phyloP scores from a whole-genome alignment of 768 basidiomycete genomes.

The Russula olivacea region DNA sequence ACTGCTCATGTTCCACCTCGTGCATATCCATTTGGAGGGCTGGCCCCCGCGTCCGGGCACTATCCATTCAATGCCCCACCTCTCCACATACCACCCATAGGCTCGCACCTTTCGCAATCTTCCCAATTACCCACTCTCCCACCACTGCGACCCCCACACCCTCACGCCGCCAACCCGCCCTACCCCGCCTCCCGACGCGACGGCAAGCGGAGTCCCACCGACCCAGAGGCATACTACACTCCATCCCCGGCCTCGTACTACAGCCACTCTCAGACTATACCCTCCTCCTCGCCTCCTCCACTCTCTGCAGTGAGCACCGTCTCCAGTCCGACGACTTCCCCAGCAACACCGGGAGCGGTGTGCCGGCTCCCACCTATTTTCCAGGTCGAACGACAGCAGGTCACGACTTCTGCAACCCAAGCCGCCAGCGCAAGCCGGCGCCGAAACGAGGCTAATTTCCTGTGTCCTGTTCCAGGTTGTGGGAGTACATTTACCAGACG shows the following conservation, averaged over 20 bases:
- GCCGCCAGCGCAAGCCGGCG: conserved; percentile 84
- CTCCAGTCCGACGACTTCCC: conserved; percentile 21
- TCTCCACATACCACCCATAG: conserved; percentile 23
- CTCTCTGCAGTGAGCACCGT: conserved; percentile 21
- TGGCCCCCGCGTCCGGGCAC: conserved; percentile 32
- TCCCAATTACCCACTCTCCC: conserved; percentile 14
- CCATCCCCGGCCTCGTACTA: conserved; percentile 52
- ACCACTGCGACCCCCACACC: conserved; percentile 18
- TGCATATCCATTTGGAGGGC: conserved; percentile 22
- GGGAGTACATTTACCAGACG: conserved; percentile 59
- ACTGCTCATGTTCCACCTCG: conserved; percentile 21
- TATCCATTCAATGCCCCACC: conserved; percentile 32
- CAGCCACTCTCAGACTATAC: conserved; percentile 33
- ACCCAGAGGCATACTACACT: conserved; percentile 33
- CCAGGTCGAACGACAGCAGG: conserved; percentile 90
- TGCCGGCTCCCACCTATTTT: conserved; percentile 75
- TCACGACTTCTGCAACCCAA: conserved; percentile 92
- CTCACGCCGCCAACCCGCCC: conserved; percentile 22
- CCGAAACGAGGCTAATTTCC: conserved; percentile 86
- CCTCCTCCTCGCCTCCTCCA: conserved; percentile 22
- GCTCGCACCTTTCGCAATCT: conserved; percentile 8
- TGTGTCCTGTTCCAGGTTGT: conserved; percentile 39
- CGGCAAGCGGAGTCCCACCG: conserved; percentile 30
- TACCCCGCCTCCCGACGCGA: conserved; percentile 23
- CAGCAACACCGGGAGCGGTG: conserved; percentile 28